phyloP scores from a whole-genome alignment of 2,329 filamentous ascomycete species.

The Cercospora sesami region DNA sequence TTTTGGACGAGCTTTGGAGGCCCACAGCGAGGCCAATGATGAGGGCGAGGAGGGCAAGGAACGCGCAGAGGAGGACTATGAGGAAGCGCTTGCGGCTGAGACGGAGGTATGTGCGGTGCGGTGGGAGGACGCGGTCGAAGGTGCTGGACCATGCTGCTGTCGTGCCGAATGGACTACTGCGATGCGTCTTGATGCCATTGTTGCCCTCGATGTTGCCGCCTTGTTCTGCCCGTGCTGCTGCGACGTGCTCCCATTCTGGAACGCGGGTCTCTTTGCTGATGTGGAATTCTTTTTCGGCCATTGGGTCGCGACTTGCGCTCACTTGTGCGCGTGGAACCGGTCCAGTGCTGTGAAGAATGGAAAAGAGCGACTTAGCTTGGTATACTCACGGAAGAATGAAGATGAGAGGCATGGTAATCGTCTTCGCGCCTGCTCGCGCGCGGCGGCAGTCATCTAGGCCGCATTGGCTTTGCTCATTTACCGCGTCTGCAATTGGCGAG shows the following conservation, averaged over 20 bases:
- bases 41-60: constrained; percentile 14
- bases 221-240: constrained; percentile 14
- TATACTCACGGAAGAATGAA: neutral
- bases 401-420: neutral
- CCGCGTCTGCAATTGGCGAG: constrained; percentile 5
- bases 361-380: neutral
- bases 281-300: constrained; percentile 2
- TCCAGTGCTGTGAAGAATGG: neutral
- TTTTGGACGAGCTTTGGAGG: constrained; percentile 12
- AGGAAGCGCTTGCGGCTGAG: constrained; percentile 11
- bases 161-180: neutral
- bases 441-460: constrained; percentile 5
- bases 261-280: constrained; percentile 24
- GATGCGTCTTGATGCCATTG: neutral
- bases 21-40: constrained; percentile 16
- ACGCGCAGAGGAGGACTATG: constrained; percentile 9
- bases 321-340: neutral
- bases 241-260: constrained; percentile 30
- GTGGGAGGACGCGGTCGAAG: constrained; percentile 14
- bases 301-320: neutral
- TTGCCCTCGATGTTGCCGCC: neutral
- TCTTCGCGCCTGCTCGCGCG: neutral
- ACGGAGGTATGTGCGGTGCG: constrained; percentile 16
- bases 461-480: constrained; percentile 1
- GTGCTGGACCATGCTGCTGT: constrained; percentile 4